Evolutionary conservation across 2,329 filamentous ascomycete genomes (phyloP).

Genomic region (Alternaria sp.): DNA sequence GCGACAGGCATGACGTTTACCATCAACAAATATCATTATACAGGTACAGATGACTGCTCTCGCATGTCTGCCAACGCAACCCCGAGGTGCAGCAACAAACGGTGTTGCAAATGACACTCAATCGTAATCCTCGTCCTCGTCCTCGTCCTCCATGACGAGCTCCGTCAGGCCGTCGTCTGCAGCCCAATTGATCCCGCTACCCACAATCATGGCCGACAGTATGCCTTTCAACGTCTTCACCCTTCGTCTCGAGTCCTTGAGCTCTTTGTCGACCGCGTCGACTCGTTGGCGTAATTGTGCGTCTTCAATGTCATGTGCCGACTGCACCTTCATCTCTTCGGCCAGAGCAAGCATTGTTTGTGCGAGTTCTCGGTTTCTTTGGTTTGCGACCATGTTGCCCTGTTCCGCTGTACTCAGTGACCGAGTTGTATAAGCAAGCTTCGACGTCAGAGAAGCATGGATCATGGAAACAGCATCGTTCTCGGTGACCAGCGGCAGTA

Average conservation of each 20-base stretch:
- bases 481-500: slow-evolving; percentile 70
- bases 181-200: slow-evolving; percentile 85
- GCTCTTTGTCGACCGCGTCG: slow-evolving; percentile 64
- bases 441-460: slow-evolving; percentile 67
- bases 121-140: slow-evolving; percentile 52
- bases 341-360: slow-evolving; percentile 70
- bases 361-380: slow-evolving; percentile 70
- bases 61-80: background rate
- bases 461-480: slow-evolving; percentile 73
- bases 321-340: slow-evolving; percentile 63
- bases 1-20: slow-evolving; percentile 20
- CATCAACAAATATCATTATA: slow-evolving; percentile 23
- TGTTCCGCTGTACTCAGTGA: slow-evolving; percentile 66
- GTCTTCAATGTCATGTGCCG: slow-evolving; percentile 64
- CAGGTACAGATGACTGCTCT: background rate
- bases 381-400: slow-evolving; percentile 64
- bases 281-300: slow-evolving; percentile 64
- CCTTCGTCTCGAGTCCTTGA: slow-evolving; percentile 69
- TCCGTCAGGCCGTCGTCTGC: slow-evolving; percentile 71
- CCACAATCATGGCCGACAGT: slow-evolving; percentile 78
- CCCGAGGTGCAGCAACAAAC: background rate
- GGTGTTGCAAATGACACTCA: background rate
- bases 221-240: slow-evolving; percentile 81
- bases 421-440: slow-evolving; percentile 61
- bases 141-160: slow-evolving; percentile 74